Base-by-base conservation (phyloP, 768 basidiomycete genomes). In the Paxillus ammoniavirescens region DNA sequence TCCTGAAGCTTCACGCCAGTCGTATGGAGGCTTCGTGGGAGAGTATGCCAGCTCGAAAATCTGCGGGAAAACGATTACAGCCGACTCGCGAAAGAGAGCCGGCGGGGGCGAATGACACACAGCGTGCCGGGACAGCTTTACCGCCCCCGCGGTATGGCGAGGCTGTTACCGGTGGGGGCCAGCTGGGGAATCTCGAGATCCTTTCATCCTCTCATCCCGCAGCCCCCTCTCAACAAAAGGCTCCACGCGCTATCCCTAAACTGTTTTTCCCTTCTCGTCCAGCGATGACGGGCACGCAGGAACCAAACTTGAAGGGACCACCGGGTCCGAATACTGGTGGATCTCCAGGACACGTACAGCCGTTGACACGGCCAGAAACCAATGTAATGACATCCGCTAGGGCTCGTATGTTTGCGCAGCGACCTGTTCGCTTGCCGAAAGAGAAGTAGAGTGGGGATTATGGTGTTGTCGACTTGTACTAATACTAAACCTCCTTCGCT, bases 1-100 rank as follows among this genome's bases (percentile, higher is more conserved):
- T 41, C 33, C 26, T 69, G 12, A 30, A 35, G 4, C 48, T 33
- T 0, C 56, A 63, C 21, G 43, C 58, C 1, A 47, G 3, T 6
- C 57, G 47, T 23, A 13, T 60, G 14, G 57, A 61, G 30, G 51
- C 52, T 6, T 52, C 55, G 17, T 63, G 62, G 69, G 35, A 35
- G 10, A 35, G 12, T 13, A 35, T 13, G 4, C 35, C 13, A 14
- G 13, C 10, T 12, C 35, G 13, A 14, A 35, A 35, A 13, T 0
- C 2, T 13, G 12, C 12, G 14, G 12, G 5, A 13, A 35, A 14
- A 13, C 12, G 12, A 35, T 14, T 12, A 35, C 13, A 35, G 1
- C 13, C 9, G 35, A 31, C 31, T 31, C 31, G 2, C 31, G 8
- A 31, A 10, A 31, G 31, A 31, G 31, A 31, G 8, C 31, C 8